Conservation (phyloP, 2,329 filamentous ascomycete species). For the Botrytis pseudocinerea region DNA sequence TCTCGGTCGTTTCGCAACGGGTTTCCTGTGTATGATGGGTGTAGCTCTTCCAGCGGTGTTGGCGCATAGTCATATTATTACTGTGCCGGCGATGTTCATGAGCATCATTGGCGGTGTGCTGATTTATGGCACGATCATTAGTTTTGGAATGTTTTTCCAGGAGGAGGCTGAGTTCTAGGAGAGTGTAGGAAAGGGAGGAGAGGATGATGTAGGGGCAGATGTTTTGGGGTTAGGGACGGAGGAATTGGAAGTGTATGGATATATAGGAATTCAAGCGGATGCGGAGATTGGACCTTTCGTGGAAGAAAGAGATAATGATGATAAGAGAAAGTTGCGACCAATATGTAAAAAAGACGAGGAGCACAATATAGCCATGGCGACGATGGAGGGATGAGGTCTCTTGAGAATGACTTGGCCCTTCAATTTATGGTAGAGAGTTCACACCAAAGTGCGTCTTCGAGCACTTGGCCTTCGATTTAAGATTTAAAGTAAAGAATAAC, state of each 20-base stretch:
- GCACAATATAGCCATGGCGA: neutral
- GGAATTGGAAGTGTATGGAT: slow-evolving; percentile 3
- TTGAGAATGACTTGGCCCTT: neutral
- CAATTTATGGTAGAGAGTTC: neutral
- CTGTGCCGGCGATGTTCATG: slow-evolving; percentile 88
- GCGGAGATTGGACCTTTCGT: neutral
- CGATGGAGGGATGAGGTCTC: neutral
- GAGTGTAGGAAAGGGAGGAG: neutral
- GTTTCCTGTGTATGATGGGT: slow-evolving; percentile 95
- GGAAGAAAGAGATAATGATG: neutral
- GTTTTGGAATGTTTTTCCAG: slow-evolving; percentile 97
- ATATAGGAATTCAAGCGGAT: slow-evolving; percentile 1
- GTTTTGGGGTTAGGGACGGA: neutral
- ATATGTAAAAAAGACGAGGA: neutral
- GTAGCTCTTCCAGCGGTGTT: slow-evolving; percentile 88
- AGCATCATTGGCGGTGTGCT: slow-evolving; percentile 86
- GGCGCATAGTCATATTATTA: slow-evolving; percentile 82
- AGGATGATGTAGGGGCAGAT: neutral
- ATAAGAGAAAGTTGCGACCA: neutral
- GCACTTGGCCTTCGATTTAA: neutral
- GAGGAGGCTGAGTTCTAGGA: slow-evolving; percentile 60
- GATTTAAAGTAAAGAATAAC: neutral
- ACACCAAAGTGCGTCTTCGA: neutral
- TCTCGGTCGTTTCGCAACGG: slow-evolving; percentile 89
- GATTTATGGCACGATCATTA: slow-evolving; percentile 98